Base-by-base conservation (phyloP, 2,329 filamentous ascomycete genomes). In the Balansia obtecta region DNA sequence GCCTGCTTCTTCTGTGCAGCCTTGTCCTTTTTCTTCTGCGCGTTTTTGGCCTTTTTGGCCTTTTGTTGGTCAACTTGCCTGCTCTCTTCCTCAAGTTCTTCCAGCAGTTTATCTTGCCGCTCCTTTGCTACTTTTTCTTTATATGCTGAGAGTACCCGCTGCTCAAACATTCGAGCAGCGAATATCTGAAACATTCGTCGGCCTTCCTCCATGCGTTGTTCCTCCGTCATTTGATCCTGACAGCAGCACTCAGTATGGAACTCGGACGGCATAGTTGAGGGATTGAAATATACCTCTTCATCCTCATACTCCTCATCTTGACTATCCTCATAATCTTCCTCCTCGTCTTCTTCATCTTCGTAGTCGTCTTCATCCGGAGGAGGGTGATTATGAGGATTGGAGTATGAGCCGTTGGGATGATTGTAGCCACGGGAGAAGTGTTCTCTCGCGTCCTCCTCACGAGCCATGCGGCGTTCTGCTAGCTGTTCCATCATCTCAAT, bases 401-500 rank as follows among this genome's bases (percentile, higher is more conserved):
- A 68, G 57, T 71, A 75, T 66, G 74, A 73, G 68, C 76, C 82
- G 68, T 85, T 84, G 53, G 79, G 67, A 62, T 79, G 76, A 57
- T 68, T 68, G 53, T 75, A 79, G 63, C 76, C 75, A 55, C 79
- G 76, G 50, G 83, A 74, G 63, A 82, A 74, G 58, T 79, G 74
- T 57, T 80, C 75, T 55, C 66, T 59, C 39, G 88, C 87, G 64
- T 96, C 89, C 70, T 93, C 90, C 72, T 97, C 91, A 59, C 93
- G 85, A 63, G 90, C 88, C 91, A 98, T 96, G 60, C 93, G 82
- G 61, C 91, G 87, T 71, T 98, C 93, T 38, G 93, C 93, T 60
- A 98, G 79, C 71, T 97, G 91, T 68, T 98, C 93, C 93, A 98
- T 98, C 93, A 98, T 98, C 67, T 98, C 93, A 69, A 98, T 98